These are phyloP conservation scores for Triticum timopheevii DNA, from an alignment of 176 grass and related monocot species.

Conservation along the genomic window DNA sequence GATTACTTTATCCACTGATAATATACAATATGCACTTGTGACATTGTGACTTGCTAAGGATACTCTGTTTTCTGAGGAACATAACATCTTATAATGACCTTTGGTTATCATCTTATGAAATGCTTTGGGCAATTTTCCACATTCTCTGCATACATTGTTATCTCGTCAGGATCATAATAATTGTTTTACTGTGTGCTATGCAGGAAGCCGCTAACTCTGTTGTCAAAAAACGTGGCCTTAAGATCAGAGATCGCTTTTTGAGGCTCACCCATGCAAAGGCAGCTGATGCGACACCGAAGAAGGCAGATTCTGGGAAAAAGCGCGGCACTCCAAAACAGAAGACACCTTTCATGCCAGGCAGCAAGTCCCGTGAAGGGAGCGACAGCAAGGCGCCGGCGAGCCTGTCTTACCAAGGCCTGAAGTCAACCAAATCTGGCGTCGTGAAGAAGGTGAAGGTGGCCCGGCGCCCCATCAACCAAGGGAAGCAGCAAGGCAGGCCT, in stretches of 20 bases:
- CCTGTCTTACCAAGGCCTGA: conserved; percentile 78
- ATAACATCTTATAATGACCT: background rate
- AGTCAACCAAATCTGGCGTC: conserved; percentile 66
- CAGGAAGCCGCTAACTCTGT: conserved; percentile 72
- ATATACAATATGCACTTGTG: background rate
- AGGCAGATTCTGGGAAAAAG: conserved; percentile 5
- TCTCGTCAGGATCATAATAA: background rate
- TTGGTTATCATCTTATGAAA: background rate
- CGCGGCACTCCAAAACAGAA: conserved; percentile 27
- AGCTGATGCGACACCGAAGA: conserved; percentile 38
- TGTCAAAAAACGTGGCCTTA: conserved; percentile 48
- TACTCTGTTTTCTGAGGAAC: background rate
- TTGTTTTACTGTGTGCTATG: background rate
- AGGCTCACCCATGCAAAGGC: conserved; percentile 73
- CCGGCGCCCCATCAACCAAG: conserved; percentile 30
- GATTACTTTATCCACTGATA: background rate
- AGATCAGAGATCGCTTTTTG: conserved; percentile 66
- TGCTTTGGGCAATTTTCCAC: background rate
- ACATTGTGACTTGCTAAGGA: background rate
- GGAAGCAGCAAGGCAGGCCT: conserved; percentile 36
- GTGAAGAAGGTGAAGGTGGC: conserved; percentile 57
- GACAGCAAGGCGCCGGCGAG: conserved; percentile 41
- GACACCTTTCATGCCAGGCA: conserved; percentile 18
- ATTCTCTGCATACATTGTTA: background rate
- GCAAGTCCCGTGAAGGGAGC: conserved; percentile 26